Evolutionary conservation across 108 stramenopile genomes (phyloP), one percentile per base, ranked within the genome.

Genomic region (Licmophora abbreviata): DNA sequence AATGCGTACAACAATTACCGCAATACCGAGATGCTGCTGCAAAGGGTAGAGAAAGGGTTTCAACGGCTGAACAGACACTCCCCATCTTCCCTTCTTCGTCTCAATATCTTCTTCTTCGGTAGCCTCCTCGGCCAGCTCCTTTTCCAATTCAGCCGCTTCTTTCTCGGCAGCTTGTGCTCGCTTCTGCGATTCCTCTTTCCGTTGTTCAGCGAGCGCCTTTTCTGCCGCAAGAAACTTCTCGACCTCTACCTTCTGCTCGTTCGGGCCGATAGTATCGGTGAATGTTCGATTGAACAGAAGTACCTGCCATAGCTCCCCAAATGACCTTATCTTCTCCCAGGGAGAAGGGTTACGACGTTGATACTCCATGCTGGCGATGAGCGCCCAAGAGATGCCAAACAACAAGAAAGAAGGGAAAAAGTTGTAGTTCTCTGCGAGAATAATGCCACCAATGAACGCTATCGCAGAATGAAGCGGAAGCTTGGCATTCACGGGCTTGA

Each of bases 401-500:
- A 83, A 64, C 17, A 62, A 66, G 37, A 71, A 74, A 0, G 75
- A 74, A 5, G 77, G 82, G 1, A 77, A 18, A 4, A 68, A 44
- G 37, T 77, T 64, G 4, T 53, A 61, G 37, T 80, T 65, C 43
- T 79, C 78, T 26, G 72, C 49, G 35, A 82, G 46, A 21, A 23
- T 42, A 20, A 73, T 50, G 1, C 60, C 56, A 44, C 59, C 63
- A 2, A 73, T n/a, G 58, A 83, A 83, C 8, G 66, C 49, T 25
- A 68, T 32, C 43, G 73, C 29, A 0, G 77, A 79, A 48, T 68
- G 69, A 31, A 83, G 35, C 20, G 82, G 82, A 22, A 74, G 51
- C 9, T 37, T 21, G 9, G 15, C 22, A 21, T 21, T 44, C 7
- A n/a, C 9, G 22, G 22, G 43, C 43, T 18, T 15, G 12, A 7